Conservation (phyloP, 2,329 filamentous ascomycete genomes). For the Fusarium sp. region DNA sequence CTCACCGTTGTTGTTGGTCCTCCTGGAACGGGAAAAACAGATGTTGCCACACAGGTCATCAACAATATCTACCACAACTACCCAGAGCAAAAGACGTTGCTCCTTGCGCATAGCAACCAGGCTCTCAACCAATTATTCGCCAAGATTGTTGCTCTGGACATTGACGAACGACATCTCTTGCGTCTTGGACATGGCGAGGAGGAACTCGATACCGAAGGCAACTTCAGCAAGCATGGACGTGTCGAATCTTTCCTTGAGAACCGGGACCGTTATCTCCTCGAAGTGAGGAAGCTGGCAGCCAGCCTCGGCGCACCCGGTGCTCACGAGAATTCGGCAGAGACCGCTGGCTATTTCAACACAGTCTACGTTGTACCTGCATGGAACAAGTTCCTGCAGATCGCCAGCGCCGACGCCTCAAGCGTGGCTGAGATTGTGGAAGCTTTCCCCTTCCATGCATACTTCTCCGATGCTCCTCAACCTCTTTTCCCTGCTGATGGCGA, state of each 20-base stretch:
- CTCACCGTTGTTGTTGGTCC: slow-evolving; percentile 94
- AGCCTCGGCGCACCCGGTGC: slow-evolving; percentile 90
- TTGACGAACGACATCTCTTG: slow-evolving; percentile 93
- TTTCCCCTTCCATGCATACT: slow-evolving; percentile 92
- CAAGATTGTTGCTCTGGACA: slow-evolving; percentile 96
- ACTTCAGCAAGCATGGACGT: slow-evolving; percentile 92
- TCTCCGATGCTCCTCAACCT: slow-evolving; percentile 86
- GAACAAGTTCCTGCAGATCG: slow-evolving; percentile 78
- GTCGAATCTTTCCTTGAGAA: slow-evolving; percentile 97
- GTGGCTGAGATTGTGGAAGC: slow-evolving; percentile 73
- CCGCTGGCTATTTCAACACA: slow-evolving; percentile 94
- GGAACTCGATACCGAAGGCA: slow-evolving; percentile 86
- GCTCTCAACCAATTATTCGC: slow-evolving; percentile 97
- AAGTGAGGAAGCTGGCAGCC: slow-evolving; percentile 87
- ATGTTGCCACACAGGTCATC: slow-evolving; percentile 98
- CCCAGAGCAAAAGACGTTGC: slow-evolving; percentile 87
- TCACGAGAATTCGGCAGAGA: slow-evolving; percentile 97
- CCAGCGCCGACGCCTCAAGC: slow-evolving; percentile 67
- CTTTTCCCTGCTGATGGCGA: slow-evolving; percentile 78
- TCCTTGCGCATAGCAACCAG: slow-evolving; percentile 97
- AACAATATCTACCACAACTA: slow-evolving; percentile 99
- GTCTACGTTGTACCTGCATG: slow-evolving; percentile 92
- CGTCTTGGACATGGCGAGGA: slow-evolving; percentile 96
- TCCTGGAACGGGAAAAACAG: slow-evolving; percentile 98
- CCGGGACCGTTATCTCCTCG: slow-evolving; percentile 78